A percentile compares a stretch with the other conserved stretches of the same genome.
Conservation (phyloP, 2,329 filamentous ascomycete genomes). For the Apiospora phragmitis region DNA sequence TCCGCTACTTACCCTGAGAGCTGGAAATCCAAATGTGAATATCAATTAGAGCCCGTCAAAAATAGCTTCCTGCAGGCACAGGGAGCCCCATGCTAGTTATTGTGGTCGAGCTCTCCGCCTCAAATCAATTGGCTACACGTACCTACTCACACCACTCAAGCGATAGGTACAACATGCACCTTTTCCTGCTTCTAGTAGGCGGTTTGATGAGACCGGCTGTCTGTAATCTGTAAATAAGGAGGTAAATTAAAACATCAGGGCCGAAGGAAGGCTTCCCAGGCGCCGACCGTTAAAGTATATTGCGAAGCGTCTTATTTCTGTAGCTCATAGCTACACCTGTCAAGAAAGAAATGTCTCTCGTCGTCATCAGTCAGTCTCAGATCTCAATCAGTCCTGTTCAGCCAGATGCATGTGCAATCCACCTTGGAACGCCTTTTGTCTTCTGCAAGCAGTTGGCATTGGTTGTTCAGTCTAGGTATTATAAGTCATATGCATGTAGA, state of each 20-base stretch:
- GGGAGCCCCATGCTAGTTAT: background rate
- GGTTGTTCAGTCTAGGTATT: background rate
- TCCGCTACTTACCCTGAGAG: too few relatives aligned
- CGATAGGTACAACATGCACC: background rate
- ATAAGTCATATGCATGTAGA: background rate
- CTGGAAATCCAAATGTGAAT: background rate
- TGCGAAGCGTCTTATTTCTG: background rate
- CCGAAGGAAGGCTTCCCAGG: background rate
- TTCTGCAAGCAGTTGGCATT: background rate
- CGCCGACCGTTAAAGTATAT: background rate
- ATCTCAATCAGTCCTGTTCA: background rate
- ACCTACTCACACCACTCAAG: background rate
- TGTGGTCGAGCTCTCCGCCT: conserved; percentile 1
- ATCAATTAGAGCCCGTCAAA: background rate
- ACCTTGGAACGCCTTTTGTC: background rate
- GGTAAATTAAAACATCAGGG: background rate
- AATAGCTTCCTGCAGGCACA: conserved; percentile 4
- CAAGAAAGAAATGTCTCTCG: background rate
- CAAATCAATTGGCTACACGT: background rate
- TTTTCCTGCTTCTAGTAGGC: background rate
- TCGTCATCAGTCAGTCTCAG: background rate
- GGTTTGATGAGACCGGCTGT: background rate
- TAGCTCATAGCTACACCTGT: background rate
- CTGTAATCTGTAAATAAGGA: background rate
- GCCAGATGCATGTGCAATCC: background rate